Conservation (phyloP, 2,329 filamentous ascomycete species). For the Curvularia verruculosa region DNA sequence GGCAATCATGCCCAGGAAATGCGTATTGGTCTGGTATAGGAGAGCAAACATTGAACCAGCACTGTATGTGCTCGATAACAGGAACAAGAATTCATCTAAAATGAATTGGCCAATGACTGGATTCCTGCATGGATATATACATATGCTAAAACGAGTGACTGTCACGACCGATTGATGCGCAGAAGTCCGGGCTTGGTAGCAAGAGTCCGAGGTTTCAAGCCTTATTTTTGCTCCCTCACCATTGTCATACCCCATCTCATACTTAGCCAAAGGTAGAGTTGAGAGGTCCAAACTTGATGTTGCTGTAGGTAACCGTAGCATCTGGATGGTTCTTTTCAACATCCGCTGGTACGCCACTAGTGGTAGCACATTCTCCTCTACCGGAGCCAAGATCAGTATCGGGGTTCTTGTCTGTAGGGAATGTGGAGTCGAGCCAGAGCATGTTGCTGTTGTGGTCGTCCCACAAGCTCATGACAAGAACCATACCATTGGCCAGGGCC, state of each 20-base stretch:
- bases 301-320: constrained; percentile 35
- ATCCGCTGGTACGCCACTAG: constrained; percentile 39
- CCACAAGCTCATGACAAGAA: constrained; percentile 66
- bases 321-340: constrained; percentile 30
- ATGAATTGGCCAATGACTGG: neutral
- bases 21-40: no score
- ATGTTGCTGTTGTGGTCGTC: constrained; percentile 72
- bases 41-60: neutral
- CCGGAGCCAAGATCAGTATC: constrained; percentile 34
- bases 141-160: neutral
- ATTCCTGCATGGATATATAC: neutral
- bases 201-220: neutral
- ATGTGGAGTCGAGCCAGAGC: constrained; percentile 74
- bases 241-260: neutral
- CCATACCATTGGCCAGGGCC: constrained; percentile 64
- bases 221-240: neutral
- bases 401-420: constrained; percentile 55
- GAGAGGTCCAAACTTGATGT: constrained; percentile 42
- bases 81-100: neutral
- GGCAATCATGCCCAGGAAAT: no score
- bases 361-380: constrained; percentile 38
- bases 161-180: neutral
- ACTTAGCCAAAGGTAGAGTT: constrained; percentile 36
- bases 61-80: neutral
- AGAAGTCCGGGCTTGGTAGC: neutral